A percentile compares a stretch with the other conserved stretches of the same genome.
Evolutionary conservation across 1,284 basidiomycete genomes (phyloP).

Genomic region (Cryptococcus sp.): DNA sequence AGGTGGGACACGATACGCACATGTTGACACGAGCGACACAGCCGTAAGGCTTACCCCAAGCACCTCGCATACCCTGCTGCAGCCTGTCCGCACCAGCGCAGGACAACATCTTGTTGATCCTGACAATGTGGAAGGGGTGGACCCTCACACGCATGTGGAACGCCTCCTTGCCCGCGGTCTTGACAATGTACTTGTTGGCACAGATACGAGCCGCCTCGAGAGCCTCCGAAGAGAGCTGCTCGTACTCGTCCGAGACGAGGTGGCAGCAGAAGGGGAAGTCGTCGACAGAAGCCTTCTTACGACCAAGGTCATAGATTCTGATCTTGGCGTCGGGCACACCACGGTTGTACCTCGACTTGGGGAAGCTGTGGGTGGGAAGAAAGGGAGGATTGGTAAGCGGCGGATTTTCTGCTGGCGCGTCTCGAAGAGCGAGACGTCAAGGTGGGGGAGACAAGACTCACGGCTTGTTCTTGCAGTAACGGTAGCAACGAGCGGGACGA

Average conservation of each 20-base stretch:
- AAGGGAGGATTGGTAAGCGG: background rate
- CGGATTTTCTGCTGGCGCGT: background rate
- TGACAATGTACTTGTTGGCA: constrained; percentile 99
- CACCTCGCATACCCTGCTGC: constrained; percentile 99
- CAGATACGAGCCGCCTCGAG: constrained; percentile 98
- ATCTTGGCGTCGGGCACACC: constrained; percentile 97
- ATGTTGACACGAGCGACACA: constrained; percentile 50
- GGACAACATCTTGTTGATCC: constrained; percentile 99
- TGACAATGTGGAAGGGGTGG: constrained; percentile 97
- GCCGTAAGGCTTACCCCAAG: constrained; percentile 99
- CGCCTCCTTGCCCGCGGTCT: constrained; percentile 96
- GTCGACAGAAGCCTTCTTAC: constrained; percentile 91
- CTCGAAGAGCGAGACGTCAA: background rate
- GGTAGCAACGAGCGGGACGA: constrained; percentile 92
- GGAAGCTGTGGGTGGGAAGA: constrained; percentile 37
- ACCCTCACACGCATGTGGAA: constrained; percentile 98
- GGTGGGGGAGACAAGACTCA: constrained; percentile 22
- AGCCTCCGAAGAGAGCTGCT: constrained; percentile 93
- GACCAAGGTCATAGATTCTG: constrained; percentile 89
- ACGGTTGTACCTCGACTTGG: constrained; percentile 93
- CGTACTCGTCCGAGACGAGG: constrained; percentile 97
- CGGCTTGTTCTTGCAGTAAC: constrained; percentile 99
- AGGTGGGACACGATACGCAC: constrained; percentile 24
- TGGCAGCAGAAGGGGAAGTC: constrained; percentile 97
- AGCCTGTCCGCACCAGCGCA: constrained; percentile 96